Conservation (phyloP, 345 rosid genomes). For the Kandelia obovata region DNA sequence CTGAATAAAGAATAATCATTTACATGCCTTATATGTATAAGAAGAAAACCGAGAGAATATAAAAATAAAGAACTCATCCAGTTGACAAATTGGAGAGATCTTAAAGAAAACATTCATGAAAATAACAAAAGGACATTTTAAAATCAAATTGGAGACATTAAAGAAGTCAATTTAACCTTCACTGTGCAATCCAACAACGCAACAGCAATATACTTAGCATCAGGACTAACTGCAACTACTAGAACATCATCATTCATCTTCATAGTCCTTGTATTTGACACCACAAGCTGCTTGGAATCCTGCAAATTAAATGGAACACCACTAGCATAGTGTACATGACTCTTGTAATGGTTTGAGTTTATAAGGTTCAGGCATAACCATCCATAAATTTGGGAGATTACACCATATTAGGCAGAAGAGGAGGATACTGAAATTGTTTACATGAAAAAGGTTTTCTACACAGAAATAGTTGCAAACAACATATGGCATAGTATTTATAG, state of each 20-base stretch:
- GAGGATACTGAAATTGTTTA: not conserved
- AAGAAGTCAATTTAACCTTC: slow-evolving; percentile 50
- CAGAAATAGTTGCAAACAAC: not conserved
- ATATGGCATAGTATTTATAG: too few relatives aligned
- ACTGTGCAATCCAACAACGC: slow-evolving; percentile 90
- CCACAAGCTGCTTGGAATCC: slow-evolving; percentile 59
- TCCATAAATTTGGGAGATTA: too few relatives aligned
- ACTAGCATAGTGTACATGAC: not conserved
- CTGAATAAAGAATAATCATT: too few relatives aligned
- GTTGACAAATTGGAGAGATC: too few relatives aligned
- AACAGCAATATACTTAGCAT: slow-evolving; percentile 85
- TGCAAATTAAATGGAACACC: slow-evolving; percentile 34
- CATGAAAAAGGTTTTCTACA: not conserved
- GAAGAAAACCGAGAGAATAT: too few relatives aligned
- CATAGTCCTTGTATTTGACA: slow-evolving; percentile 65
- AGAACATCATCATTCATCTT: slow-evolving; percentile 97
- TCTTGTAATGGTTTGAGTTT: not conserved
- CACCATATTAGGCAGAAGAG: not conserved
- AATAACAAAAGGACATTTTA: not conserved
- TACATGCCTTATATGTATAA: too few relatives aligned
- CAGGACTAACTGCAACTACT: slow-evolving; percentile 82
- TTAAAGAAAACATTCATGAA: not conserved
- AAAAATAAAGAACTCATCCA: too few relatives aligned
- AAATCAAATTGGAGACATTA: not conserved
- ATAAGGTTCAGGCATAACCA: not conserved